These are phyloP conservation scores for Aspergillus alliaceus DNA, from an alignment of 2,329 filamentous ascomycete genomes.

Conservation along the genomic window DNA sequence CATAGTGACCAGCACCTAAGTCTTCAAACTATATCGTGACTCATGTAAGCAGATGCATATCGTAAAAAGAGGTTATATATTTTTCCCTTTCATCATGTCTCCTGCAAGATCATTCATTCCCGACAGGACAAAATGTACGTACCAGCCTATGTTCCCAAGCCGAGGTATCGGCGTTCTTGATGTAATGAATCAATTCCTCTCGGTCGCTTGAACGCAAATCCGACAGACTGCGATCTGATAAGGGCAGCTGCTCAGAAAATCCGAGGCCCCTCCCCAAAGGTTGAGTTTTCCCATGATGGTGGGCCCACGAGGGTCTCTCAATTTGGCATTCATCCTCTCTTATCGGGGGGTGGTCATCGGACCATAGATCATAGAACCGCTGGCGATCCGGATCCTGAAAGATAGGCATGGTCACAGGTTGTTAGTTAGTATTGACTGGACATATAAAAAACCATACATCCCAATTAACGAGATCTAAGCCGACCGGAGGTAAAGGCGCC, in stretches of 20 bases:
- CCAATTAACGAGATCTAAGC: slow-evolving; percentile 15
- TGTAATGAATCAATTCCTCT: slow-evolving; percentile 75
- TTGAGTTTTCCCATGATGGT: slow-evolving; percentile 7
- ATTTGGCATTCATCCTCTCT: slow-evolving; percentile 9
- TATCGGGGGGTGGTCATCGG: slow-evolving; percentile 19
- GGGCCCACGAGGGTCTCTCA: slow-evolving; percentile 11
- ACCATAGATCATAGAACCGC: slow-evolving; percentile 26
- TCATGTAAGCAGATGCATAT: slow-evolving; percentile 6
- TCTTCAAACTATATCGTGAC: slow-evolving; percentile 10
- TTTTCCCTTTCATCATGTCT: not conserved
- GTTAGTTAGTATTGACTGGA: slow-evolving; percentile 14
- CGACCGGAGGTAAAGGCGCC: not conserved
- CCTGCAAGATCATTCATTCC: not conserved
- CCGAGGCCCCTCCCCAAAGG: slow-evolving; percentile 15
- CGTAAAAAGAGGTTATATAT: not conserved
- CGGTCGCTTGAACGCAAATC: slow-evolving; percentile 53
- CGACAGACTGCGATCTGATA: slow-evolving; percentile 17
- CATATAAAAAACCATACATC: slow-evolving; percentile 23
- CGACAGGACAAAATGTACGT: slow-evolving; percentile 23
- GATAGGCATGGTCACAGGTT: slow-evolving; percentile 33
- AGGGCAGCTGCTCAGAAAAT: slow-evolving; percentile 12
- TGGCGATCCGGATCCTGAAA: slow-evolving; percentile 36
- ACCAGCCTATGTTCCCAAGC: slow-evolving; percentile 69
- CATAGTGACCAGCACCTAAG: slow-evolving; percentile 9
- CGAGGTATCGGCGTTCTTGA: slow-evolving; percentile 77